A percentile compares a stretch with the other conserved stretches of the same genome.
phyloP scores from a whole-genome alignment of 2,329 filamentous ascomycete species.

The Akanthomyces muscarius region DNA sequence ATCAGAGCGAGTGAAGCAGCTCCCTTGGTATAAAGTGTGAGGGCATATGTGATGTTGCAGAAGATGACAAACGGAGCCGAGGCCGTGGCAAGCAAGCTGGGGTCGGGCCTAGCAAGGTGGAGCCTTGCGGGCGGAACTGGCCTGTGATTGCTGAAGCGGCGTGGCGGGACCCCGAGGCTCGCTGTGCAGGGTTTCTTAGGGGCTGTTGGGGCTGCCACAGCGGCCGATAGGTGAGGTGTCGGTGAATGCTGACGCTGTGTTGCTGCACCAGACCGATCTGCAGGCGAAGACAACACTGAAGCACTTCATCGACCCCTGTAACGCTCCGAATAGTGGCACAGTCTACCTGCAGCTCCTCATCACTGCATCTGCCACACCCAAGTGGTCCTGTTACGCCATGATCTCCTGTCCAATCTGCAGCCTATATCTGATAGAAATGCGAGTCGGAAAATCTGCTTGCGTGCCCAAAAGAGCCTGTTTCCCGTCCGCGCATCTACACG shows the following conservation, averaged over 20 bases:
- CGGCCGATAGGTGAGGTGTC: not conserved
- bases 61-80: conserved; percentile 12
- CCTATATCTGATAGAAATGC: not conserved
- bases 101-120: not conserved
- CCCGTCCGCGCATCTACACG: not conserved
- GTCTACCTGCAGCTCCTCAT: not conserved
- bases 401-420: not conserved
- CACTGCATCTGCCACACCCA: not conserved
- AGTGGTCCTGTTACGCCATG: not conserved
- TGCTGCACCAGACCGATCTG: not conserved
- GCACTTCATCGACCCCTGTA: not conserved
- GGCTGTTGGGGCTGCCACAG: too few species aligned
- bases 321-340: not conserved
- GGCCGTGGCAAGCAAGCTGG: conserved; percentile 11
- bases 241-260: not conserved
- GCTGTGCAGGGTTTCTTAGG: too few species aligned
- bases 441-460: not conserved
- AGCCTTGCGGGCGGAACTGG: not conserved
- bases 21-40: not conserved
- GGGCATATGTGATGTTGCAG: conserved; percentile 1
- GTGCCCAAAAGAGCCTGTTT: not conserved
- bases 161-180: conserved; percentile 6
- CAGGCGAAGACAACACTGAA: not conserved
- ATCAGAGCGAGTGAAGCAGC: not conserved
- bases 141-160: conserved; percentile 2